phyloP scores from a whole-genome alignment of 257 asterid species.

The Ilex asprella region DNA sequence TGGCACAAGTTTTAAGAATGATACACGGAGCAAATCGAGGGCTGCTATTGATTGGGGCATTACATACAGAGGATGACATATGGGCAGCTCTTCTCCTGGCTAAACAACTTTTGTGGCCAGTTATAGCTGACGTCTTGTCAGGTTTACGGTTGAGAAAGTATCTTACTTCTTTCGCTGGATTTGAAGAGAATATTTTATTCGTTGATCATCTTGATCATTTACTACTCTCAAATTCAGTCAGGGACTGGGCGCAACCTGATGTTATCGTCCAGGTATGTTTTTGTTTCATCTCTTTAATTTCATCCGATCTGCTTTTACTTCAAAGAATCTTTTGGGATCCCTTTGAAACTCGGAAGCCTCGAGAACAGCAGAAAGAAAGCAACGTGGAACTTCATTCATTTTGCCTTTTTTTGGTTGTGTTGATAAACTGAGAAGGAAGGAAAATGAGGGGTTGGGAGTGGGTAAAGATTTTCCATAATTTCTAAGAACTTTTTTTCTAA shows the following conservation, averaged over 20 bases:
- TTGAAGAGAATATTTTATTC: constrained; percentile 52
- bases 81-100: constrained; percentile 97
- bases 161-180: constrained; percentile 47
- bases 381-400: background rate
- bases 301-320: background rate
- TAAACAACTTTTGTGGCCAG: constrained; percentile 89
- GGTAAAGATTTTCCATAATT: no score
- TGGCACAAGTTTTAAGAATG: constrained; percentile 52
- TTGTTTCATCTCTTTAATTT: background rate
- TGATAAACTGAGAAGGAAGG: no score
- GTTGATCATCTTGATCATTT: constrained; percentile 90
- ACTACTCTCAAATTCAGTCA: constrained; percentile 66
- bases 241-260: constrained; percentile 68
- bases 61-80: constrained; percentile 81
- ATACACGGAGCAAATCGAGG: constrained; percentile 73
- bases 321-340: background rate
- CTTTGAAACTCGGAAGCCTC: no score
- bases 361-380: no score
- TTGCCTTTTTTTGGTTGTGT: background rate
- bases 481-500: no score
- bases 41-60: constrained; percentile 67
- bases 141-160: constrained; percentile 89
- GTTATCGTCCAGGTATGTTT: constrained; percentile 74
- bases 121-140: constrained; percentile 69
- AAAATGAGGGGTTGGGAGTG: no score